These are phyloP conservation scores for Afroboletus lepidellus DNA, from an alignment of 1,284 basidiomycete species.

Conservation along the genomic window DNA sequence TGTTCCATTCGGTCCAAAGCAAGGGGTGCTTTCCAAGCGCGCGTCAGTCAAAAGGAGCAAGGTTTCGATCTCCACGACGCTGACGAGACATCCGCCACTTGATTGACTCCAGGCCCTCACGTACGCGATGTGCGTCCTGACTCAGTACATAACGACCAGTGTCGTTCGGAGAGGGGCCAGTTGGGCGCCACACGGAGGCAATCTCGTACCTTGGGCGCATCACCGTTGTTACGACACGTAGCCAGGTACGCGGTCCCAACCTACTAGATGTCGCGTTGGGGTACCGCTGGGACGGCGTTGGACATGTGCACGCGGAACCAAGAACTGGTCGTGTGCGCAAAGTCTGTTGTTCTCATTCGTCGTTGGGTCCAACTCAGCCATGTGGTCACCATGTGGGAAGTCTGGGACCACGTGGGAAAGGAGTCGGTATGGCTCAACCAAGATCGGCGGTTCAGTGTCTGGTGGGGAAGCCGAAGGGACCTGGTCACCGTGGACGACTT, in stretches of 20 bases:
- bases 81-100: constrained; percentile 5
- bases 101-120: not conserved
- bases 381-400: not conserved
- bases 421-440: not conserved
- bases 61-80: not conserved
- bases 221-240: not conserved
- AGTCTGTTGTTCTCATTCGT: not conserved
- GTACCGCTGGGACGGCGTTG: not conserved
- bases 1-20: constrained; percentile 6
- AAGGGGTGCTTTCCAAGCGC: constrained; percentile 1
- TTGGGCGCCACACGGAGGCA: constrained; percentile 19
- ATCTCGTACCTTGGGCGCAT: constrained; percentile 17
- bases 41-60: not conserved
- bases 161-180: not conserved
- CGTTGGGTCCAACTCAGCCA: not conserved
- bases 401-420: not conserved
- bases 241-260: not conserved
- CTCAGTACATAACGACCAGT: not conserved
- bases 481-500: not conserved
- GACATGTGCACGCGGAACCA: not conserved
- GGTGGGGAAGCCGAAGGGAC: not conserved
- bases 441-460: not conserved
- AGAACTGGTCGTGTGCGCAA: not conserved
- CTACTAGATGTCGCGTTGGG: not conserved
- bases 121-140: constrained; percentile 5